Evolutionary conservation across 2,329 filamentous ascomycete genomes (phyloP).

Genomic region (Sarocladium brachiariae): DNA sequence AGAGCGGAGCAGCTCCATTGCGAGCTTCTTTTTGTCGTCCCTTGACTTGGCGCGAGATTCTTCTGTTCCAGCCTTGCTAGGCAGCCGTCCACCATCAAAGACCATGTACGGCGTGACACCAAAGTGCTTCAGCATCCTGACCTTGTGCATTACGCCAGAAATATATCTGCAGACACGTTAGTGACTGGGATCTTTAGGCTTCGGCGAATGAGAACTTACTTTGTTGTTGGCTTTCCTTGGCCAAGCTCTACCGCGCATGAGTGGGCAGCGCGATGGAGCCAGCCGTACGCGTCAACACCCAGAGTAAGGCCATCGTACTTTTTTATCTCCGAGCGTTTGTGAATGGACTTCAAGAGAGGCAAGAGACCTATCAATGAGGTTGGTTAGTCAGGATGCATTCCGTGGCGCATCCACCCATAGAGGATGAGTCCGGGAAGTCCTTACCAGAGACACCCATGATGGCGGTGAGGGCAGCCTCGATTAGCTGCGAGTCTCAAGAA

Average conservation of each 20-base stretch:
- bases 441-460: conserved; percentile 32
- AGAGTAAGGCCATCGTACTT: conserved; percentile 83
- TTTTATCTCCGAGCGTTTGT: conserved; percentile 79
- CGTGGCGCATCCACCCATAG: neutral
- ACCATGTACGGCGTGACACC: conserved; percentile 91
- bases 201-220: conserved; percentile 46
- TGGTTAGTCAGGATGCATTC: neutral
- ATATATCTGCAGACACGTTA: conserved; percentile 58
- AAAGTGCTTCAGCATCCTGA: conserved; percentile 90
- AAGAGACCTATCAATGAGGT: conserved; percentile 60
- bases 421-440: neutral
- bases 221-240: conserved; percentile 77
- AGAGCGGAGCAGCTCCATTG: conserved; percentile 71
- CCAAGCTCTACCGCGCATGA: conserved; percentile 88
- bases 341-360: conserved; percentile 91
- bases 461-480: conserved; percentile 1
- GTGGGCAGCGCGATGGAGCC: conserved; percentile 90
- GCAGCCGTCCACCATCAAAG: conserved; percentile 92
- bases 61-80: conserved; percentile 88
- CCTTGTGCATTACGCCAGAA: conserved; percentile 81
- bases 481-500: neutral
- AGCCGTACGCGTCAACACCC: conserved; percentile 95
- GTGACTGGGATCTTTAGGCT: neutral
- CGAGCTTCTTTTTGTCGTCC: conserved; percentile 67
- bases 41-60: conserved; percentile 66